Conservation (phyloP, 2,329 filamentous ascomycete species). For the Penicillium hesseltinei region DNA sequence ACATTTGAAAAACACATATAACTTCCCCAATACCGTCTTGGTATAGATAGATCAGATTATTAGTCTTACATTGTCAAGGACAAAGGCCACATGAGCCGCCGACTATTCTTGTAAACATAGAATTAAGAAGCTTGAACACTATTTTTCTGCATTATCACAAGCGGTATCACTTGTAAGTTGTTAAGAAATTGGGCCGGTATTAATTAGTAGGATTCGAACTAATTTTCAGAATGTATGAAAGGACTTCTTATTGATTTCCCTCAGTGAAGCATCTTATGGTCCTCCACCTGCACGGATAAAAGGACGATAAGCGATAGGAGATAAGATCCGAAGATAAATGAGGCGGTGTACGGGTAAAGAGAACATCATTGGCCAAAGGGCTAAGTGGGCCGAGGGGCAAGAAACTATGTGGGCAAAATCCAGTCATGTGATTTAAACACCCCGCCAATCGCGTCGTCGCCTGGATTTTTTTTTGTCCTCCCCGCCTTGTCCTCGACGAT, state of each 20-base stretch:
- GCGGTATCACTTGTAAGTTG: no score
- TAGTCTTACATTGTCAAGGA: no score
- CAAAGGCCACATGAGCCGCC: no score
- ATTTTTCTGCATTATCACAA: neutral
- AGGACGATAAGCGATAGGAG: conserved; percentile 1
- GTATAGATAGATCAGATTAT: no score
- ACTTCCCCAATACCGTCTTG: no score
- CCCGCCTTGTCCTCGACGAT: conserved; percentile 6
- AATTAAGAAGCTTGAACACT: neutral
- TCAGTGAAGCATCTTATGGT: neutral
- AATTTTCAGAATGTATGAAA: no score
- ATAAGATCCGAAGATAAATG: conserved; percentile 13
- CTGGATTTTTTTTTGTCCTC: conserved; percentile 15
- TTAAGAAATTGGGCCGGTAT: no score
- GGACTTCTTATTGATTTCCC: neutral
- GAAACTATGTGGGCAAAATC: neutral
- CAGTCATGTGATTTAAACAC: neutral
- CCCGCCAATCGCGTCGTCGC: conserved; percentile 7
- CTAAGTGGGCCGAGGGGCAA: neutral
- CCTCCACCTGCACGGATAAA: neutral
- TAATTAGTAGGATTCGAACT: neutral
- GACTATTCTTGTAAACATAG: neutral
- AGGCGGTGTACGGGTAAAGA: neutral
- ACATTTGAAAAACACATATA: no score
- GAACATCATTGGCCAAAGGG: neutral